Conservation (phyloP, 2,329 filamentous ascomycete genomes). For the Nigrospora osmanthi region DNA sequence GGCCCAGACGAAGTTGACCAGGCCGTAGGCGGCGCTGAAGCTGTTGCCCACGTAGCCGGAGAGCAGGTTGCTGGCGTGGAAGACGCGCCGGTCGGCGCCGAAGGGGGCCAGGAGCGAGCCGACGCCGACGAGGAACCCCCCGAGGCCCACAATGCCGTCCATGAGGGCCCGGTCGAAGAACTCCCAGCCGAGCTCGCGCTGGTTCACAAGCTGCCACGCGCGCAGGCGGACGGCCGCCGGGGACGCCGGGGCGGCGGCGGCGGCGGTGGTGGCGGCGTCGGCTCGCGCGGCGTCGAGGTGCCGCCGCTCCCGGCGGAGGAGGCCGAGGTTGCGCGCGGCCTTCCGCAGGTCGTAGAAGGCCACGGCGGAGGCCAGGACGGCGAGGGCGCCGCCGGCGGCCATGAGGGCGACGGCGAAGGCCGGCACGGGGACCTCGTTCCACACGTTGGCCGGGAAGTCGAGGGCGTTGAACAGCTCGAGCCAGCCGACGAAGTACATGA, state of each 20-base stretch:
- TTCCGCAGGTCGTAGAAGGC: conserved; percentile 34
- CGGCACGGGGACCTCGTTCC: conserved; percentile 44
- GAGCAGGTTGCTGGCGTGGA: conserved; percentile 39
- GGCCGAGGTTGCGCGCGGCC: conserved; percentile 35
- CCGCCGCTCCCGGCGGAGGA: conserved; percentile 32
- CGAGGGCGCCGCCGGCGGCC: conserved; percentile 41
- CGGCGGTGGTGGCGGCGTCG: conserved; percentile 4
- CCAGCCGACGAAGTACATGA: conserved; percentile 35
- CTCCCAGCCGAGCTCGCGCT: conserved; percentile 42
- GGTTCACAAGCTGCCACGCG: conserved; percentile 29
- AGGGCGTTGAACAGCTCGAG: conserved; percentile 48
- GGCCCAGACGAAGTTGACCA: conserved; percentile 41
- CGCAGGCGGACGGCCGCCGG: conserved; percentile 18
- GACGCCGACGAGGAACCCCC: conserved; percentile 38
- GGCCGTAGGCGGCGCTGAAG: conserved; percentile 37
- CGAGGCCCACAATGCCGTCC: conserved; percentile 41
- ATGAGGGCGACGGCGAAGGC: conserved; percentile 39
- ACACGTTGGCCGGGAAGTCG: conserved; percentile 51
- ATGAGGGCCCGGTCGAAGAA: conserved; percentile 40
- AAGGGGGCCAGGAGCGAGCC: conserved; percentile 48
- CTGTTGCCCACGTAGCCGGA: conserved; percentile 49
- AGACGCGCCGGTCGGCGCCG: conserved; percentile 34
- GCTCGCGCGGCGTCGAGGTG: conserved; percentile 15
- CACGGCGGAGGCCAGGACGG: conserved; percentile 34
- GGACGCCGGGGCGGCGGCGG: conserved; percentile 2